Evolutionary conservation across 2,329 filamentous ascomycete genomes (phyloP).

Genomic region (Colletotrichum tabaci): DNA sequence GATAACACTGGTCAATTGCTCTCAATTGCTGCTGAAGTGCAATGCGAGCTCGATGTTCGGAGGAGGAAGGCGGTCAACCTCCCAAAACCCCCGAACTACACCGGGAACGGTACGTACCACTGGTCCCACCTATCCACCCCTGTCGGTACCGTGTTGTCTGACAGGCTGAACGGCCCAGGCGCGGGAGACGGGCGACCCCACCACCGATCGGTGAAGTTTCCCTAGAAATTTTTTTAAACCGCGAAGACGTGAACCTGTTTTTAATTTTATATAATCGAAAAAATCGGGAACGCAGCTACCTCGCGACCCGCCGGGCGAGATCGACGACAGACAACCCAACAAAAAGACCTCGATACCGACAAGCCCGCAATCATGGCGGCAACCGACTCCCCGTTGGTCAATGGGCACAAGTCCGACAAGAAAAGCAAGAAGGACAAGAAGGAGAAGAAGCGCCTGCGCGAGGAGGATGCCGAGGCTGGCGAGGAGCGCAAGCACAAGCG

Average conservation of each 20-base stretch:
- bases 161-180: constrained; percentile 28
- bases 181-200: constrained; percentile 40
- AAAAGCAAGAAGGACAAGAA: constrained; percentile 56
- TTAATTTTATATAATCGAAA: not conserved
- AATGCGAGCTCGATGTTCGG: not conserved
- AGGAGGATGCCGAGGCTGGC: constrained; percentile 57
- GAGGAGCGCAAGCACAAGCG: constrained; percentile 65
- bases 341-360: not conserved
- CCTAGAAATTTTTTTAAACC: constrained; percentile 38
- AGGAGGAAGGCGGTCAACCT: constrained; percentile 24
- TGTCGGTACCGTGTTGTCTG: constrained; percentile 36
- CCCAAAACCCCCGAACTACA: not conserved
- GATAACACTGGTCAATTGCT: not conserved
- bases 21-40: not conserved
- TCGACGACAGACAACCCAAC: constrained; percentile 12
- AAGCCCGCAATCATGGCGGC: constrained; percentile 51
- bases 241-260: constrained; percentile 9
- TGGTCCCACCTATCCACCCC: not conserved
- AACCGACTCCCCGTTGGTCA: constrained; percentile 50
- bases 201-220: constrained; percentile 41
- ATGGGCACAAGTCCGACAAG: constrained; percentile 54
- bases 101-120: constrained; percentile 17
- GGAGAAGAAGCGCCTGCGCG: constrained; percentile 62
- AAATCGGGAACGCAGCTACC: constrained; percentile 31
- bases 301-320: constrained; percentile 39